phyloP scores from a whole-genome alignment of 1,284 basidiomycete genomes.

The Melampsora larici-populina region DNA sequence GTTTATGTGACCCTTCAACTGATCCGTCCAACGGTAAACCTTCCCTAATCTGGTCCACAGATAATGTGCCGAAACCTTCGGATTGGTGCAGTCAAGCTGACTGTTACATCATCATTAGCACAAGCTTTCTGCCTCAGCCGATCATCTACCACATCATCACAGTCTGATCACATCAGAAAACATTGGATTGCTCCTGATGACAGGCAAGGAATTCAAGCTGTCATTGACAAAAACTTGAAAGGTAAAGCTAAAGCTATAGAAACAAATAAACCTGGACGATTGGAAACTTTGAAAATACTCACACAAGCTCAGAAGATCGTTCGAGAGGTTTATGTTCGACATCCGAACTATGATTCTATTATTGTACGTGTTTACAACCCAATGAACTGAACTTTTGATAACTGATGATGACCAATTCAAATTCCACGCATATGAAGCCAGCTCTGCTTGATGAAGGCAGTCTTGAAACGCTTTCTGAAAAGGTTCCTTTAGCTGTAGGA shows the following conservation, averaged over 20 bases:
- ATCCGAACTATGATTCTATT: constrained; percentile 82
- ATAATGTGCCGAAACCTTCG: constrained; percentile 71
- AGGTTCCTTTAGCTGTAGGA: constrained; percentile 69
- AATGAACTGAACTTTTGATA: too few relatives aligned
- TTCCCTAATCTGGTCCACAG: too few relatives aligned
- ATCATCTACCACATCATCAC: neutral
- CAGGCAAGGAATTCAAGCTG: constrained; percentile 49
- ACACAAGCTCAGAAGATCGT: constrained; percentile 58
- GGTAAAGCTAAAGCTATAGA: constrained; percentile 50
- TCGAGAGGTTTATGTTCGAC: constrained; percentile 74
- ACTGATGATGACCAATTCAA: too few relatives aligned
- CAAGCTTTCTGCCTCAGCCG: constrained; percentile 66
- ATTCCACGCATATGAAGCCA: constrained; percentile 44
- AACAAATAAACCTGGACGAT: constrained; percentile 49
- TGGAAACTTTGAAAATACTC: constrained; percentile 49
- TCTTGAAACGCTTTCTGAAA: constrained; percentile 49
- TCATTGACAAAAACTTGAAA: constrained; percentile 42
- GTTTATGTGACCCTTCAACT: too few relatives aligned
- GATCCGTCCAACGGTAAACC: too few relatives aligned
- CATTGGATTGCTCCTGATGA: constrained; percentile 43
- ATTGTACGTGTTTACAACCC: constrained; percentile 50
- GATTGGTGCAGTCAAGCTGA: constrained; percentile 74
- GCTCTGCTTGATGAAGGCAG: constrained; percentile 58
- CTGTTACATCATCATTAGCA: constrained; percentile 77
- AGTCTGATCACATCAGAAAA: constrained; percentile 27